A percentile compares a stretch with the other conserved stretches of the same genome.
phyloP scores from a whole-genome alignment of 1,139 yeast species.

The Hansenula anomala region DNA sequence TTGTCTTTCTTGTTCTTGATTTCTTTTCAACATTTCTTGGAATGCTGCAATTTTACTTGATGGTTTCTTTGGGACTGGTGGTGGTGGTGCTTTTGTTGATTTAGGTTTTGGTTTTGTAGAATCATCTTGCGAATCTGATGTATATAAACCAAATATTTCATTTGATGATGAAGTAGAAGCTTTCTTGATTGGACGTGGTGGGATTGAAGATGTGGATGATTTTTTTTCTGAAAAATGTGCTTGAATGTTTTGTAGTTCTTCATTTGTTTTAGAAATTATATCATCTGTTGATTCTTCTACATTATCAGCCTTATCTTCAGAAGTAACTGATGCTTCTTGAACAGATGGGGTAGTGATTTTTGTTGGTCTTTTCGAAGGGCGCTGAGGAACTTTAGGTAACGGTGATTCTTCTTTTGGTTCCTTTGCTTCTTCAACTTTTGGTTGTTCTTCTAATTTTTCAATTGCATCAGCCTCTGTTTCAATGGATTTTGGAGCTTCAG shows the following conservation, averaged over 20 bases:
- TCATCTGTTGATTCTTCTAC: neutral
- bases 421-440: too few species aligned
- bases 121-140: neutral
- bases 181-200: constrained; percentile 3
- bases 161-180: neutral
- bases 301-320: constrained; percentile 1
- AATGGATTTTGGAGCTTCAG: neutral
- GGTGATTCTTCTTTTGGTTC: too few species aligned
- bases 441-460: neutral
- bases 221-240: neutral
- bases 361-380: neutral
- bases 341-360: too few species aligned
- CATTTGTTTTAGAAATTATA: neutral
- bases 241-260: neutral
- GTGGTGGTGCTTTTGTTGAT: constrained; percentile 45
- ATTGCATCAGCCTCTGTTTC: neutral
- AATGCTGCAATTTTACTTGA: constrained; percentile 77
- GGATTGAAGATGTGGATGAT: constrained; percentile 3
- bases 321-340: neutral
- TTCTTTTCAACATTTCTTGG: constrained; percentile 60
- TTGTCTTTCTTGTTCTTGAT: constrained; percentile 29
- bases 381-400: neutral
- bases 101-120: neutral
- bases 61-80: constrained; percentile 69
- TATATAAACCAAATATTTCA: neutral